Conservation (phyloP, 176 grass and related monocot species). For the Avena atlantica region DNA sequence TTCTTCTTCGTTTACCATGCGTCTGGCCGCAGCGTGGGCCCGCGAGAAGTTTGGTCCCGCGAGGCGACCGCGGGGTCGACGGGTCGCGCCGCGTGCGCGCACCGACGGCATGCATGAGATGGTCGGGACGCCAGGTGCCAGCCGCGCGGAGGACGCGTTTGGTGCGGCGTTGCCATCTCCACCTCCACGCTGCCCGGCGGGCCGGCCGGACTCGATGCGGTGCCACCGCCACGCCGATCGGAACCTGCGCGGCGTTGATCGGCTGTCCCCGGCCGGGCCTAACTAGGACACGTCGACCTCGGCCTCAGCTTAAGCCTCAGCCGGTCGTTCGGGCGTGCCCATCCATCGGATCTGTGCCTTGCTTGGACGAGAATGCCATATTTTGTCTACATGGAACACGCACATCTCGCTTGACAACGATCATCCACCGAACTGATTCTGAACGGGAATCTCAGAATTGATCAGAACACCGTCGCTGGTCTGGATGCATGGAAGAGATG, state of each 20-base stretch:
- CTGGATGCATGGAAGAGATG: neutral
- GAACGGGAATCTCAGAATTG: neutral
- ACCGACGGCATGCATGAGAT: neutral
- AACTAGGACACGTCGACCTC: neutral
- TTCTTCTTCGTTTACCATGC: constrained; percentile 3
- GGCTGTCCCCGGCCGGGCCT: too few species aligned
- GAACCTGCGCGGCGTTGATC: neutral
- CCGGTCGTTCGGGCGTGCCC: neutral
- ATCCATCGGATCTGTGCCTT: neutral
- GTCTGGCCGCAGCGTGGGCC: neutral
- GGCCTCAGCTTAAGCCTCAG: neutral
- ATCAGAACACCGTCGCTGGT: too few species aligned
- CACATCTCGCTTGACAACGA: neutral
- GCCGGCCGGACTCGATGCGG: neutral
- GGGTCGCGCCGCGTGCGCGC: neutral
- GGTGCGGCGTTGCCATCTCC: constrained; percentile 21
- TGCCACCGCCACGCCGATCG: neutral
- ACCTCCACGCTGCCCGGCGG: neutral
- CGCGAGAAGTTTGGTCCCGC: neutral
- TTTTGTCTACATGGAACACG: neutral
- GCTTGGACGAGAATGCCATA: neutral
- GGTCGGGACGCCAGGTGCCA: neutral
- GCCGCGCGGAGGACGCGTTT: neutral
- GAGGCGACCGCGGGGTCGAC: neutral
- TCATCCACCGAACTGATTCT: neutral